A percentile compares a stretch with the other conserved stretches of the same genome.
phyloP scores from a whole-genome alignment of 2,329 filamentous ascomycete genomes.

The Pseudonectria buxi region DNA sequence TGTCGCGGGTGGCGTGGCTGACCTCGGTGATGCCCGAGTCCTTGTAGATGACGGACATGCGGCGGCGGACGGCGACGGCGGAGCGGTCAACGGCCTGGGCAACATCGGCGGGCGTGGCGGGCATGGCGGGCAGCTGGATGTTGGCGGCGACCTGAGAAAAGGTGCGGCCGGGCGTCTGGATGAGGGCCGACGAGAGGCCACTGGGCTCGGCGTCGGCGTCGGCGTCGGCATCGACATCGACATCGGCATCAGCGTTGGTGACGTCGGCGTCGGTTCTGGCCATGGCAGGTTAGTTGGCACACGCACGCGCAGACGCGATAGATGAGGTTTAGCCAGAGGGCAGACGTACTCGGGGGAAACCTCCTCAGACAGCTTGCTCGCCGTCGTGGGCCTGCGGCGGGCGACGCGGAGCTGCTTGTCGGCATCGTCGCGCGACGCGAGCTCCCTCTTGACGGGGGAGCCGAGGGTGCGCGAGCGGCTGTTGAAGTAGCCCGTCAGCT shows the following conservation, averaged over 20 bases:
- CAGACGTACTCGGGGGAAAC: constrained; percentile 38
- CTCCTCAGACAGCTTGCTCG: constrained; percentile 41
- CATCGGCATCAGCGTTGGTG: no score
- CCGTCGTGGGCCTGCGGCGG: constrained; percentile 38
- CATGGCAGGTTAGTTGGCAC: neutral
- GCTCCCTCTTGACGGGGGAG: constrained; percentile 56
- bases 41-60: constrained; percentile 57
- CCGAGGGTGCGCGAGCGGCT: constrained; percentile 51
- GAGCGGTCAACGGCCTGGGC: constrained; percentile 69
- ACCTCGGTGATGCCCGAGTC: constrained; percentile 60
- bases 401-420: constrained; percentile 37
- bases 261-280: constrained; percentile 10
- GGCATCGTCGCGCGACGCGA: constrained; percentile 24
- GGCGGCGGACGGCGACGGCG: constrained; percentile 58
- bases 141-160: constrained; percentile 48
- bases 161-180: constrained; percentile 45
- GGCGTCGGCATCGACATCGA: neutral
- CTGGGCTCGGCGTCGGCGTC: constrained; percentile 15
- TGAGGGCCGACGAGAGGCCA: constrained; percentile 37
- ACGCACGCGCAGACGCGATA: neutral
- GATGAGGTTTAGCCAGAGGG: no score
- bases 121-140: constrained; percentile 73
- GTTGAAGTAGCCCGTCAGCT: constrained; percentile 69
- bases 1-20: constrained; percentile 60
- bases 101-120: constrained; percentile 72